Conservation (phyloP, 176 grass and related monocot species). For the Alloteropsis semialata region DNA sequence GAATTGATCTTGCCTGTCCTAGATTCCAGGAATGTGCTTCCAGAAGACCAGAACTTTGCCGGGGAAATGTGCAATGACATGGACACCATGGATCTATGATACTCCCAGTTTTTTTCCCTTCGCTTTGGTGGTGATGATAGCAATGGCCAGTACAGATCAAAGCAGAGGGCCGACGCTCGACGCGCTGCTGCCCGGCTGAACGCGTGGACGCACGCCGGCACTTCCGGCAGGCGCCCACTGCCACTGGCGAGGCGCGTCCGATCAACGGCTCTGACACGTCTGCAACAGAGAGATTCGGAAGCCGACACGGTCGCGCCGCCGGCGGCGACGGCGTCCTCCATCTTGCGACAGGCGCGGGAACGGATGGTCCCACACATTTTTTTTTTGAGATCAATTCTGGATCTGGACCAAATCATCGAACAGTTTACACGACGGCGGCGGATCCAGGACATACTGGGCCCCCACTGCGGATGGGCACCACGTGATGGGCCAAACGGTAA, state of each 20-base stretch:
- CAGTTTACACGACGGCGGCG: no score
- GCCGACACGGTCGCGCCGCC: not conserved
- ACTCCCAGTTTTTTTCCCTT: no score
- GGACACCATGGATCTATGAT: not conserved
- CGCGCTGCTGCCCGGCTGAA: not conserved
- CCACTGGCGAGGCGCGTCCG: not conserved
- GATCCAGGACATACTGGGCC: no score
- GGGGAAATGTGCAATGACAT: not conserved
- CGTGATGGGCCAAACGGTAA: no score
- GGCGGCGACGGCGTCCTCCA: not conserved
- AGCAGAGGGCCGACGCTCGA: not conserved
- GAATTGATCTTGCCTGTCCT: slow-evolving; percentile 2
- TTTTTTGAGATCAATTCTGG: not conserved
- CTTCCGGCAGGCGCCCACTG: not conserved
- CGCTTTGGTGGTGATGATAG: not conserved
- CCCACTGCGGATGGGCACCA: no score
- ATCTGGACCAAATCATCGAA: not conserved
- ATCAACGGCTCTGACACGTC: not conserved
- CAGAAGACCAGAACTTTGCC: not conserved
- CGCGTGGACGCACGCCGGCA: not conserved
- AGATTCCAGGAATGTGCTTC: not conserved
- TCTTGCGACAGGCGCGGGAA: not conserved
- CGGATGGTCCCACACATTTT: not conserved
- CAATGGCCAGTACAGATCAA: not conserved
- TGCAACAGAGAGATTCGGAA: not conserved